Percentiles rank a stretch among this genome's conserved stretches.
Conservation (phyloP, 352 stramenopile genomes). For the Saprolegnia diclina region DNA sequence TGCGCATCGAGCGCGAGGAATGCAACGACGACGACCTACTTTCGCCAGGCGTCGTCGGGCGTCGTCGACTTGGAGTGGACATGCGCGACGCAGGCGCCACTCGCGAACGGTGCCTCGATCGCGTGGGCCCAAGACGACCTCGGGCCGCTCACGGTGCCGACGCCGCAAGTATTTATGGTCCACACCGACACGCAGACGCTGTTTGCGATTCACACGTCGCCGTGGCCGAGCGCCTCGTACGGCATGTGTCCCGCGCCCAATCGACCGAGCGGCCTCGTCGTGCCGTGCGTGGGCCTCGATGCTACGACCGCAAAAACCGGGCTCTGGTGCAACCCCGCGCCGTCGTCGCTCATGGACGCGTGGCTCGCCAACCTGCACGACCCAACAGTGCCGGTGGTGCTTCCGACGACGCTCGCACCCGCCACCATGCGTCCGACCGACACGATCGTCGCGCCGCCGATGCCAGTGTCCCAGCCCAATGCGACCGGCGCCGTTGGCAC, state of each 20-base stretch:
- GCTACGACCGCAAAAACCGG: not conserved
- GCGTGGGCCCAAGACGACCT: constrained; percentile 26
- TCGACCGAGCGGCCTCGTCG: constrained; percentile 6
- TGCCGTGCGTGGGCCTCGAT: not conserved
- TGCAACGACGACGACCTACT: not conserved
- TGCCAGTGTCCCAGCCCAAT: not conserved
- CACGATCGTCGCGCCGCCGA: not conserved
- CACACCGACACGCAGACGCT: not conserved
- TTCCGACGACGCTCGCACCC: not conserved
- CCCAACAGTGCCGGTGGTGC: not conserved
- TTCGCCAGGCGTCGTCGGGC: not conserved
- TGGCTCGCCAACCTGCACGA: constrained; percentile 10
- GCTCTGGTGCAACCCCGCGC: constrained; percentile 19
- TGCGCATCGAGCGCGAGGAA: not conserved
- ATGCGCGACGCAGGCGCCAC: not conserved
- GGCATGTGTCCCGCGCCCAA: constrained; percentile 7
- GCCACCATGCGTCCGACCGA: not conserved
- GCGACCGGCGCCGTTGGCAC: not conserved
- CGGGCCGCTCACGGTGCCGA: constrained; percentile 3
- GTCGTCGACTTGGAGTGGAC: not conserved
- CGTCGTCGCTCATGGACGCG: not conserved
- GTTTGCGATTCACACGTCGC: constrained; percentile 20
- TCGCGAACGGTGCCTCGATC: not conserved
- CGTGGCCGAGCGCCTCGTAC: not conserved
- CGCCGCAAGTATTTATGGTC: not conserved